phyloP scores from a whole-genome alignment of 2,329 filamentous ascomycete species.

The Zelopaecilomyces penicillatus region DNA sequence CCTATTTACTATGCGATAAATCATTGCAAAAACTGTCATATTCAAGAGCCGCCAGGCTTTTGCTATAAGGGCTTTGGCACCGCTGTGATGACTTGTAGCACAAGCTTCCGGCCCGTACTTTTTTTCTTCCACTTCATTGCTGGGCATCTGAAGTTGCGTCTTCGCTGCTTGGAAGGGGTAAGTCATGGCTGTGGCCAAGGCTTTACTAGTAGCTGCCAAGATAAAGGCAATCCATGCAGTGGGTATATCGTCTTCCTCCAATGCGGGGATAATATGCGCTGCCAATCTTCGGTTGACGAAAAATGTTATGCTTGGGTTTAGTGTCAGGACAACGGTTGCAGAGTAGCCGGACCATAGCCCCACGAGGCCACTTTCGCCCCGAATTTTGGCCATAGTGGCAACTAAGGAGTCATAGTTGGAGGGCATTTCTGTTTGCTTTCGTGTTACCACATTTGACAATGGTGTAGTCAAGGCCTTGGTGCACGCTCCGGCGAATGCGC shows the following conservation, averaged over 20 bases:
- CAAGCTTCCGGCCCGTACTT: background rate
- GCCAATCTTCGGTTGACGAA: conserved; percentile 69
- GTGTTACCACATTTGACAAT: conserved; percentile 70
- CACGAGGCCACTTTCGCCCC: conserved; percentile 57
- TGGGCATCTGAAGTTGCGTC: conserved; percentile 60
- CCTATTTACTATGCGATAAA: conserved; percentile 46
- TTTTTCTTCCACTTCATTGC: conserved; percentile 17
- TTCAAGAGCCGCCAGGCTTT: conserved; percentile 19
- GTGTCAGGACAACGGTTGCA: conserved; percentile 66
- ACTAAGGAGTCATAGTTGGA: conserved; percentile 35
- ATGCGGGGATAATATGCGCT: conserved; percentile 43
- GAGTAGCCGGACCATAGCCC: conserved; percentile 89
- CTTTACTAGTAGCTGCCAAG: conserved; percentile 69
- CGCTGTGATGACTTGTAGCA: conserved; percentile 2
- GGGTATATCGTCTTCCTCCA: conserved; percentile 33
- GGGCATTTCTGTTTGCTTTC: conserved; percentile 59
- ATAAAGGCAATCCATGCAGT: conserved; percentile 35
- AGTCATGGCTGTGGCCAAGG: conserved; percentile 64
- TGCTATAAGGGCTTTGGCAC: conserved; percentile 3
- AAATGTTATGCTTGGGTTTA: conserved; percentile 83
- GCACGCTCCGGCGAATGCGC: conserved; percentile 64
- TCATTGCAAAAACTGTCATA: conserved; percentile 53
- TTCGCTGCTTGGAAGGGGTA: conserved; percentile 87
- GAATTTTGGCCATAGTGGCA: conserved; percentile 57
- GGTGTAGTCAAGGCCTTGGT: conserved; percentile 72